Conservation (phyloP, 768 basidiomycete species). For the Lentinula raphanica region DNA sequence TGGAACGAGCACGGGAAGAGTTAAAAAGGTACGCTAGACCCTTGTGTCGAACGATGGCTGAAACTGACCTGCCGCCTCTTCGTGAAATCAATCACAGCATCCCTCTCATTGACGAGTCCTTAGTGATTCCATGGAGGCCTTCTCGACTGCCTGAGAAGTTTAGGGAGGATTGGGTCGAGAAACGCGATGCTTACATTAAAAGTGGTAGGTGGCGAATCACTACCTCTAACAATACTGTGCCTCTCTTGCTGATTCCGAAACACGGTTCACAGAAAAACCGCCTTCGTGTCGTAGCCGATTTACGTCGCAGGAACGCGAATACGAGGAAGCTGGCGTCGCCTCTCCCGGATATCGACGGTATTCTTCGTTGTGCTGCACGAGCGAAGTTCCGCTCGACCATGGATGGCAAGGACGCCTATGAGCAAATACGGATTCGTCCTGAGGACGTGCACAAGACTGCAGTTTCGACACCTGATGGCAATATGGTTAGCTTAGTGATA, state of each 20-base stretch:
- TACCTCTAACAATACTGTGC: slow-evolving; percentile 7
- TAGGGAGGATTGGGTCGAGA: slow-evolving; percentile 15
- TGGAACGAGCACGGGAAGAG: slow-evolving; percentile 8
- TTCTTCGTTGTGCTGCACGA: too few relatives aligned
- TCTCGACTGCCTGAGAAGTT: slow-evolving; percentile 21
- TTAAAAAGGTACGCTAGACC: slow-evolving; percentile 10
- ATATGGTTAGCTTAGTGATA: slow-evolving; percentile 23
- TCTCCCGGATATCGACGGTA: slow-evolving; percentile 36
- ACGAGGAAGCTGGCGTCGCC: slow-evolving; percentile 31
- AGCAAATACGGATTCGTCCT: slow-evolving; percentile 28
- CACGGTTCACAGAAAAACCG: slow-evolving; percentile 14
- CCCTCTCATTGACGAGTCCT: slow-evolving; percentile 19
- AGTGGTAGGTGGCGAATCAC: slow-evolving; percentile 23
- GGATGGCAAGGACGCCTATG: too few relatives aligned
- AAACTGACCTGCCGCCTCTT: slow-evolving; percentile 18
- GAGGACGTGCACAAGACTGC: slow-evolving; percentile 19
- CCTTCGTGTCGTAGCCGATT: slow-evolving; percentile 32
- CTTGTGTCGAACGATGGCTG: slow-evolving; percentile 7
- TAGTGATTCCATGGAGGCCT: slow-evolving; percentile 14
- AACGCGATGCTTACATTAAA: slow-evolving; percentile 16
- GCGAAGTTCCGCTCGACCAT: too few relatives aligned
- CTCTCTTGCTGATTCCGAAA: slow-evolving; percentile 22
- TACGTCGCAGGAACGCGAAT: slow-evolving; percentile 32
- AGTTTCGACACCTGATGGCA: slow-evolving; percentile 26
- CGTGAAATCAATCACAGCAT: slow-evolving; percentile 26